Conservation (phyloP, 805 yeast genomes). For the Myxozyma neglecta region DNA sequence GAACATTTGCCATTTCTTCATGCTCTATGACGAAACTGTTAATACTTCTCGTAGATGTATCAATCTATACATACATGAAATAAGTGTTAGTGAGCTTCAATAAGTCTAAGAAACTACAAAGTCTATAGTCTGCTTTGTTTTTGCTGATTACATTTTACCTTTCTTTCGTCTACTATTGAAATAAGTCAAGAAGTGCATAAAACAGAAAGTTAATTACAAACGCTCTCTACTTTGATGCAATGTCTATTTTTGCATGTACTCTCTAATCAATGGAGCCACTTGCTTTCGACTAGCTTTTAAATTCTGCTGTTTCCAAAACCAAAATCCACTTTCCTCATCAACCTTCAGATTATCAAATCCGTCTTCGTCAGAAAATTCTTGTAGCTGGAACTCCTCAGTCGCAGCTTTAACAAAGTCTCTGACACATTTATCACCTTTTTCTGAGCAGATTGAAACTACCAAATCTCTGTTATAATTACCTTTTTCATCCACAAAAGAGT, state of each 20-base stretch:
- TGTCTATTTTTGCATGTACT: constrained; percentile 12
- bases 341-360: constrained; percentile 18
- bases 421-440: constrained; percentile 33
- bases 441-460: constrained; percentile 35
- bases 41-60: too few relatives aligned
- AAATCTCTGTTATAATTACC: constrained; percentile 49
- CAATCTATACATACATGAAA: neutral
- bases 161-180: too few relatives aligned
- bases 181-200: neutral
- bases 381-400: constrained; percentile 37
- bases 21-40: too few relatives aligned
- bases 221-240: neutral
- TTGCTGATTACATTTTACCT: too few relatives aligned
- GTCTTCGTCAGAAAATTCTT: constrained; percentile 14
- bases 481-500: constrained; percentile 43
- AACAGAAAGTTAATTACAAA: neutral
- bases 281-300: constrained; percentile 76
- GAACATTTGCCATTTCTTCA: too few relatives aligned
- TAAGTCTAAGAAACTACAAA: neutral
- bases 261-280: constrained; percentile 63
- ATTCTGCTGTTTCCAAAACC: constrained; percentile 51
- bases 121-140: too few relatives aligned
- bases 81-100: neutral
- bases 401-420: constrained; percentile 29
- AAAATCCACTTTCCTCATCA: constrained; percentile 13